These are phyloP conservation scores for Bryum argenteum DNA, from an alignment of 225 moss, liverwort and hornwort genomes.

Conservation along the genomic window DNA sequence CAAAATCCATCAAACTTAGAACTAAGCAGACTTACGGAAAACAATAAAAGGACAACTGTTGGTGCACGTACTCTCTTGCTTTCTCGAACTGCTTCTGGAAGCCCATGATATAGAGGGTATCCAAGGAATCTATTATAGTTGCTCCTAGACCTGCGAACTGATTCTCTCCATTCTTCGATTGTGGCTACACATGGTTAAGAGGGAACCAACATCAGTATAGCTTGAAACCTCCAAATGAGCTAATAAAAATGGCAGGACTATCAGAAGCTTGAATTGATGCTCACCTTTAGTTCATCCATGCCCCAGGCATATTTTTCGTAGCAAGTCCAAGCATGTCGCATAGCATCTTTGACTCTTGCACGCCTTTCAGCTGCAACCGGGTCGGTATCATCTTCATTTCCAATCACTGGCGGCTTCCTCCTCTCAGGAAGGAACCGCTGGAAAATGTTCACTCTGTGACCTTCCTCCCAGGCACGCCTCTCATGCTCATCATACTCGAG, in stretches of 20 bases:
- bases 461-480: slow-evolving; percentile 17
- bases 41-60: not conserved
- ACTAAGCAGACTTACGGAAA: not conserved
- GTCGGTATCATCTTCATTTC: slow-evolving; percentile 47
- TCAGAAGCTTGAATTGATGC: slow-evolving; percentile 1
- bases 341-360: slow-evolving; percentile 81
- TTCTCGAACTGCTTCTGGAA: slow-evolving; percentile 78
- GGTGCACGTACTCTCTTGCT: slow-evolving; percentile 68
- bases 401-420: slow-evolving; percentile 34
- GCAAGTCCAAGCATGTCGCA: slow-evolving; percentile 89
- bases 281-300: slow-evolving; percentile 82
- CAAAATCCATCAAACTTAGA: slow-evolving; percentile 26
- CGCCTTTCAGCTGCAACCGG: slow-evolving; percentile 67
- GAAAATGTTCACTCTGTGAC: slow-evolving; percentile 22
- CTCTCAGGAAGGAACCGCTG: slow-evolving; percentile 34
- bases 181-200: slow-evolving; percentile 50
- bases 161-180: slow-evolving; percentile 66
- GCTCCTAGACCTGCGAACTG: slow-evolving; percentile 88
- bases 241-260: not conserved
- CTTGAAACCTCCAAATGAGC: not conserved
- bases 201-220: slow-evolving; percentile 20
- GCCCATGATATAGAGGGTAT: slow-evolving; percentile 90
- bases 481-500: slow-evolving; percentile 36
- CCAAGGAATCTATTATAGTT: slow-evolving; percentile 85
- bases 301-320: slow-evolving; percentile 96